phyloP scores from a whole-genome alignment of 2,329 filamentous ascomycete species.

The Diaporthe sp. region DNA sequence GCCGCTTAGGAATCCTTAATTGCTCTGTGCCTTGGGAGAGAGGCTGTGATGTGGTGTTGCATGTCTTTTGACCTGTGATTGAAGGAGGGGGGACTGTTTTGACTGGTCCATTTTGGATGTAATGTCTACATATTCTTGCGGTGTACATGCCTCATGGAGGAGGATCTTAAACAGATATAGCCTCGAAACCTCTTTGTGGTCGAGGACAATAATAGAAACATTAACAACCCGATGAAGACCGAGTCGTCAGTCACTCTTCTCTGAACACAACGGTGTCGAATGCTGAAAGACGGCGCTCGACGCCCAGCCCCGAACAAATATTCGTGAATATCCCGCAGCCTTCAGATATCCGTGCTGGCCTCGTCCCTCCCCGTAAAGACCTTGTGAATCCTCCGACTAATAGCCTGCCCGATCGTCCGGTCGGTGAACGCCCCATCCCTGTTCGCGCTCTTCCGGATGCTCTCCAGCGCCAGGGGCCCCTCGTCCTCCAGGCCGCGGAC shows the following conservation, averaged over 20 bases:
- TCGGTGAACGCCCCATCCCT: constrained; percentile 70
- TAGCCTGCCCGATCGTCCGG: constrained; percentile 67
- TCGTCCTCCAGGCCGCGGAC: constrained; percentile 69
- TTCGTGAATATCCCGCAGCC: too few species aligned
- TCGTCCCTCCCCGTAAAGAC: constrained; percentile 72
- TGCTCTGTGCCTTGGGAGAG: too few species aligned
- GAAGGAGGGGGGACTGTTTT: background rate
- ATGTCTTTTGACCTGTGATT: background rate
- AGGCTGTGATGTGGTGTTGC: background rate
- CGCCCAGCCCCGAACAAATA: background rate
- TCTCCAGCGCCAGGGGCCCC: constrained; percentile 74
- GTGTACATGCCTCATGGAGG: constrained; percentile 1
- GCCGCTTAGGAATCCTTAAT: background rate
- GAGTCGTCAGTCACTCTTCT: background rate
- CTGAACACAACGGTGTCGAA: background rate
- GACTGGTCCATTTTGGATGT: constrained; percentile 19
- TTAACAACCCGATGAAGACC: background rate
- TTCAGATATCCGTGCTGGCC: constrained; percentile 67
- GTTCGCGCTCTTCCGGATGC: constrained; percentile 70
- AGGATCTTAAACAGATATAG: constrained; percentile 8
- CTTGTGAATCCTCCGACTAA: constrained; percentile 71
- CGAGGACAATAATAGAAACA: constrained; percentile 17
- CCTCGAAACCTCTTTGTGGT: background rate
- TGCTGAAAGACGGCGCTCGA: background rate
- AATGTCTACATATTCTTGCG: constrained; percentile 29